Conservation (phyloP, 352 stramenopile genomes). For the Phytopythium litorale region DNA sequence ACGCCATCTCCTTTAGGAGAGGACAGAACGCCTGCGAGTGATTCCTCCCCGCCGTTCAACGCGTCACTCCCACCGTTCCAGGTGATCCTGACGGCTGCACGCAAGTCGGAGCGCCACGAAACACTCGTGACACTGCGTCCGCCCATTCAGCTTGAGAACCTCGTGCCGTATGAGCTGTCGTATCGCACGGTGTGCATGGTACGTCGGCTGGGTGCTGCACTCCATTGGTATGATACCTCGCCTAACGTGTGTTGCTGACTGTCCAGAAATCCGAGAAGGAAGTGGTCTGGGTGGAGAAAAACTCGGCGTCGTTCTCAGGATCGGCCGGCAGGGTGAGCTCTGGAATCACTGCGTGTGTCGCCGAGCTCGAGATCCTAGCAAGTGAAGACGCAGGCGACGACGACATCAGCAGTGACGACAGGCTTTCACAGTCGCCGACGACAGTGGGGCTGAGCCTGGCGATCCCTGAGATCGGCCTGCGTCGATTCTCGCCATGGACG, state of each 20-base stretch:
- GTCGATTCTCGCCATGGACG: slow-evolving; percentile 50
- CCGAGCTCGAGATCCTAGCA: slow-evolving; percentile 67
- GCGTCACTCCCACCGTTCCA: slow-evolving; percentile 67
- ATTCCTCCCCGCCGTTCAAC: slow-evolving; percentile 17
- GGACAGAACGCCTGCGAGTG: background rate
- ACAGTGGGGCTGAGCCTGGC: slow-evolving; percentile 71
- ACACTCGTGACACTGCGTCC: slow-evolving; percentile 64
- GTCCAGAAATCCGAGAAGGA: slow-evolving; percentile 66
- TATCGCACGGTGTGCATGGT: slow-evolving; percentile 75
- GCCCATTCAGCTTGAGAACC: slow-evolving; percentile 71
- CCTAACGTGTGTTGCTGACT: slow-evolving; percentile 9
- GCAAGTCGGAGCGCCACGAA: slow-evolving; percentile 77
- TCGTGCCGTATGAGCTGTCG: slow-evolving; percentile 65
- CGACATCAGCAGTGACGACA: slow-evolving; percentile 2
- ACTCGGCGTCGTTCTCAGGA: slow-evolving; percentile 63
- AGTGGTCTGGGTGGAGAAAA: slow-evolving; percentile 57
- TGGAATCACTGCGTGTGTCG: slow-evolving; percentile 49
- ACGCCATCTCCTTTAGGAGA: slow-evolving; percentile 3
- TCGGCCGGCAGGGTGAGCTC: slow-evolving; percentile 50
- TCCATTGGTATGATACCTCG: background rate
- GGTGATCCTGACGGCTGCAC: slow-evolving; percentile 61
- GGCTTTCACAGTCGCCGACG: slow-evolving; percentile 36
- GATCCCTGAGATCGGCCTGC: slow-evolving; percentile 56
- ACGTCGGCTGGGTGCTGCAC: slow-evolving; percentile 9
- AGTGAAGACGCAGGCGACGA: slow-evolving; percentile 23